A percentile compares a stretch with the other conserved stretches of the same genome.
Conservation (phyloP, 805 yeast species). For the Candida maesae region DNA sequence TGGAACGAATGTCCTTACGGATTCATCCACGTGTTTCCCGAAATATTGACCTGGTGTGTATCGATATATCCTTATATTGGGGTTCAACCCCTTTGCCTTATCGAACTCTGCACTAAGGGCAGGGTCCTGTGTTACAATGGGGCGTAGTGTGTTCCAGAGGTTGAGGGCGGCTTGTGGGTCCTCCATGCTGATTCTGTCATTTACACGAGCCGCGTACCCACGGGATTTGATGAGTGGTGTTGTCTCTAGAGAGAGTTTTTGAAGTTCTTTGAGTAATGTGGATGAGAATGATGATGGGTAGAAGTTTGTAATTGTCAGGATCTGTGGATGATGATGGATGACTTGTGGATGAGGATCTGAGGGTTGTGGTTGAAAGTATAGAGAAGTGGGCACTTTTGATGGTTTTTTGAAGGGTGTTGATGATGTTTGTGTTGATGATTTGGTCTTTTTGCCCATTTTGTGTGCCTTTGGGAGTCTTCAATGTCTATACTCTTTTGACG, state of each 20-base stretch:
- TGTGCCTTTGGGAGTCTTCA: too few relatives aligned
- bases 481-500: too few relatives aligned
- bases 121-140: constrained; percentile 28
- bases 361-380: not conserved
- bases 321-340: constrained; percentile 13
- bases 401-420: not conserved
- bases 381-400: constrained; percentile 7
- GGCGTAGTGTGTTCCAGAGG: constrained; percentile 42
- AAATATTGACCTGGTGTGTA: constrained; percentile 56
- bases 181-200: constrained; percentile 44
- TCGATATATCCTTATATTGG: constrained; percentile 52
- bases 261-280: constrained; percentile 8
- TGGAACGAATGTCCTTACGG: constrained; percentile 34
- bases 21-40: constrained; percentile 59
- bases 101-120: constrained; percentile 33
- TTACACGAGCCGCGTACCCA: constrained; percentile 53
- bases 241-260: constrained; percentile 33
- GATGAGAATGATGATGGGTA: constrained; percentile 12
- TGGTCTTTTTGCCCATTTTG: constrained; percentile 7
- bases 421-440: not conserved
- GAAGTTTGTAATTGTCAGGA: constrained; percentile 21
- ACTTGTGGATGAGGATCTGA: constrained; percentile 4
- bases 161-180: constrained; percentile 36
- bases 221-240: constrained; percentile 47
- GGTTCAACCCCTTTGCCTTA: constrained; percentile 46